phyloP scores from a whole-genome alignment of 164 flowering plant species.

The Aristolochia californica region DNA sequence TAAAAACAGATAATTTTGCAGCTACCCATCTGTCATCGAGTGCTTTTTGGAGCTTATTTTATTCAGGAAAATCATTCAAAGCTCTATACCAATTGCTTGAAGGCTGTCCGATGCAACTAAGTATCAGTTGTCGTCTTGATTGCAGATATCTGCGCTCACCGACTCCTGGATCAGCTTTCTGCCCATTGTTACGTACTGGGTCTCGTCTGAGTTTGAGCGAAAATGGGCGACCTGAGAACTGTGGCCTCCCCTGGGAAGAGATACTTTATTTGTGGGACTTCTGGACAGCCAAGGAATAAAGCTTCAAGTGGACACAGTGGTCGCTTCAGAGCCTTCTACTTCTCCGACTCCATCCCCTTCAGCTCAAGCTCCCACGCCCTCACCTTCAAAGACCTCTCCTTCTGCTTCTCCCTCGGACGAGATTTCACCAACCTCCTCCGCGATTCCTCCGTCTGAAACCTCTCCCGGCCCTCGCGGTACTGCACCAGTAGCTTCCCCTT shows the following conservation, averaged over 20 bases:
- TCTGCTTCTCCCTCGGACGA: not conserved
- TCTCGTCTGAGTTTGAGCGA: not conserved
- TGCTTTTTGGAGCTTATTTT: no score
- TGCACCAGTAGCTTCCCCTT: not conserved
- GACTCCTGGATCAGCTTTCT: not conserved
- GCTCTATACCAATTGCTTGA: not conserved
- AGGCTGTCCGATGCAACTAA: not conserved
- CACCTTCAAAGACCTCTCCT: conserved; percentile 1
- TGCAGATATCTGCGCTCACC: not conserved
- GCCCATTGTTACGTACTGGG: not conserved
- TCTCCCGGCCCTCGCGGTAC: not conserved
- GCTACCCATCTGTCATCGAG: no score
- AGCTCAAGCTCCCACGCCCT: conserved; percentile 6
- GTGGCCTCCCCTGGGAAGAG: conserved; percentile 38
- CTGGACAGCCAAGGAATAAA: conserved; percentile 42
- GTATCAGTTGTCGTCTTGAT: not conserved
- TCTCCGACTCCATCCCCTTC: conserved; percentile 10
- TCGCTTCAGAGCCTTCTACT: conserved; percentile 12
- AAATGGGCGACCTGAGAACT: conserved; percentile 11
- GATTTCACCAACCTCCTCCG: not conserved
- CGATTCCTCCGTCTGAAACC: not conserved
- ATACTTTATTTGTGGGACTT: conserved; percentile 58
- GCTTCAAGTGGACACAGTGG: conserved; percentile 29
- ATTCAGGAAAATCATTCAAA: not conserved
- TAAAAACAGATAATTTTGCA: no score